These are phyloP conservation scores for Gossypium arboreum DNA, from an alignment of 345 rosid species.

Conservation along the genomic window DNA sequence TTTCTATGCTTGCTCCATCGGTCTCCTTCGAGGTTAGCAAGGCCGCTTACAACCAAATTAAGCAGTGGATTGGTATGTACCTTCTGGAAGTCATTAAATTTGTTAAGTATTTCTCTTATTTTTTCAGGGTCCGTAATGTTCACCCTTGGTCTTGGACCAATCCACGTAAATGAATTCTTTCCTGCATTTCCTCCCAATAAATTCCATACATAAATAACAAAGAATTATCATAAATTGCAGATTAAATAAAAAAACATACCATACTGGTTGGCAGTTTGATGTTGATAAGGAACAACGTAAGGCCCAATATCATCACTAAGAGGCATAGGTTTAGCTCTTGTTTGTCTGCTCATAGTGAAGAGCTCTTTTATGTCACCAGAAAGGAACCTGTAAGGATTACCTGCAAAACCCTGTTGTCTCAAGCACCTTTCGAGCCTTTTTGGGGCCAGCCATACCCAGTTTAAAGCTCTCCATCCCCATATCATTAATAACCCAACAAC, in stretches of 20 bases:
- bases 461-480: slow-evolving; percentile 5
- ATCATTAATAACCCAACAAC: neutral
- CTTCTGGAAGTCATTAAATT: slow-evolving; percentile 20
- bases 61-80: neutral
- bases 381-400: slow-evolving; percentile 36
- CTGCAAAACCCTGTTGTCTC: slow-evolving; percentile 44
- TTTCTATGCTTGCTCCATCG: slow-evolving; percentile 30
- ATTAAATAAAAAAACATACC: slow-evolving; percentile 16
- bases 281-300: slow-evolving; percentile 36
- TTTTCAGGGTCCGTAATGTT: slow-evolving; percentile 24
- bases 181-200: slow-evolving; percentile 25
- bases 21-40: slow-evolving; percentile 21
- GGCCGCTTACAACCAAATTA: slow-evolving; percentile 18
- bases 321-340: slow-evolving; percentile 34
- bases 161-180: slow-evolving; percentile 19
- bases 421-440: slow-evolving; percentile 37
- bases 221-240: neutral
- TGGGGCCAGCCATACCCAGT: slow-evolving; percentile 44
- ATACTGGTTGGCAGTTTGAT: slow-evolving; percentile 28
- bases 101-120: slow-evolving; percentile 26
- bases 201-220: neutral
- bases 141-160: slow-evolving; percentile 23
- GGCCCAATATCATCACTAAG: slow-evolving; percentile 29
- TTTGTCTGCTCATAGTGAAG: slow-evolving; percentile 26
- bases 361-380: slow-evolving; percentile 38